These are phyloP conservation scores for Plectosphaerella plurivora DNA, from an alignment of 2,329 filamentous ascomycete species.

Conservation along the genomic window DNA sequence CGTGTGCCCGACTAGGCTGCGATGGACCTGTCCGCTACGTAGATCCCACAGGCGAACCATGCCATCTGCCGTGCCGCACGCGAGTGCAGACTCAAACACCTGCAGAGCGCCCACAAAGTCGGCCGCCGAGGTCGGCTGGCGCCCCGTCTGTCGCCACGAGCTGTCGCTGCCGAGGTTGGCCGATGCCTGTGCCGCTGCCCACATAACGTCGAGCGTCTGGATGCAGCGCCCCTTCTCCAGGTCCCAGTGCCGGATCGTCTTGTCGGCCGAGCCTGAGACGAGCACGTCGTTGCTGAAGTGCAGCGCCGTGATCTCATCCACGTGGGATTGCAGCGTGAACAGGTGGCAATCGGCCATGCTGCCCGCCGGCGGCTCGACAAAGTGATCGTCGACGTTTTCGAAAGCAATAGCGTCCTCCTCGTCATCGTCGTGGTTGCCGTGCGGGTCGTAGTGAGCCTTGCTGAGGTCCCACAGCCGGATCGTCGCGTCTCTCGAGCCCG, in stretches of 20 bases:
- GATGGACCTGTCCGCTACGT: constrained; percentile 92
- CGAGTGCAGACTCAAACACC: constrained; percentile 91
- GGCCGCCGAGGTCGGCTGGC: constrained; percentile 62
- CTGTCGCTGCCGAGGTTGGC: constrained; percentile 60
- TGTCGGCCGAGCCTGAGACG: constrained; percentile 94
- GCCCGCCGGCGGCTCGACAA: constrained; percentile 66
- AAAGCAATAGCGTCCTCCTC: constrained; percentile 68
- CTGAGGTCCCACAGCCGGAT: constrained; percentile 94
- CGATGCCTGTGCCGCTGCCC: constrained; percentile 89
- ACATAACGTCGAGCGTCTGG: constrained; percentile 95
- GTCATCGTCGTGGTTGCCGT: constrained; percentile 54
- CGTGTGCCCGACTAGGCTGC: constrained; percentile 92
- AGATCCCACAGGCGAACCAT: constrained; percentile 98
- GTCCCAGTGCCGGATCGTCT: constrained; percentile 97
- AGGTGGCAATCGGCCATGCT: constrained; percentile 87
- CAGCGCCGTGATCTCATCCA: constrained; percentile 90
- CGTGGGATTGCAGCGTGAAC: constrained; percentile 84
- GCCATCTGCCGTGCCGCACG: constrained; percentile 93
- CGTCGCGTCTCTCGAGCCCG: constrained; percentile 90
- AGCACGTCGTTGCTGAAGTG: constrained; percentile 86
- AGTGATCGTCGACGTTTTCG: constrained; percentile 63
- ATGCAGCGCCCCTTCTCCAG: constrained; percentile 95
- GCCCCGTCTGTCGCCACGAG: constrained; percentile 69
- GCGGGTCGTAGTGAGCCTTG: constrained; percentile 77
- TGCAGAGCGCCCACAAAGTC: constrained; percentile 95